Percentiles rank a stretch among this genome's conserved stretches.
Evolutionary conservation across 2,329 filamentous ascomycete genomes (phyloP).

Genomic region (Lecanoromycetidae sp.): DNA sequence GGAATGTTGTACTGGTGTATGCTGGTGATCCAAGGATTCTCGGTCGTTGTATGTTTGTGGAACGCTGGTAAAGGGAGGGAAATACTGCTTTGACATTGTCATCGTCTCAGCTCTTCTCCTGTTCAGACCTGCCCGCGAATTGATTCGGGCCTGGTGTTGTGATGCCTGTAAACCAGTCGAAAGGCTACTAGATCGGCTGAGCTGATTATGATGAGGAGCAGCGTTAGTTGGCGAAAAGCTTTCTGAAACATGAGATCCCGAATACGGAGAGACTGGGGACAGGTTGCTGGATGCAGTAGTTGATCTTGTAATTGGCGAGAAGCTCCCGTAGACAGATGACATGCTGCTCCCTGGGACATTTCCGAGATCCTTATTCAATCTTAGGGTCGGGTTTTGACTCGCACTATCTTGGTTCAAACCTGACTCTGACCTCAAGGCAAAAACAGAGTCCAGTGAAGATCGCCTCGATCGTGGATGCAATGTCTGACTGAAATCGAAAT

Average conservation of each 20-base stretch:
- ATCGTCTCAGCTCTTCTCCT: too few relatives aligned
- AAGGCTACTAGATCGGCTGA: background rate
- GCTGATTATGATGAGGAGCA: background rate
- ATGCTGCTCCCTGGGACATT: conserved; percentile 26
- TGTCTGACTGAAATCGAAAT: conserved; percentile 49
- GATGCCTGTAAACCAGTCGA: background rate
- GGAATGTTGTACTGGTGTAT: background rate
- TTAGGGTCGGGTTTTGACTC: background rate
- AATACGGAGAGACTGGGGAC: conserved; percentile 19
- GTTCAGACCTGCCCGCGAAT: too few relatives aligned
- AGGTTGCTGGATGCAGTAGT: conserved; percentile 22
- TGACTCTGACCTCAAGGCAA: background rate
- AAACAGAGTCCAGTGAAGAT: background rate
- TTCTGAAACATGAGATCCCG: background rate
- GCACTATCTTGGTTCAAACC: background rate
- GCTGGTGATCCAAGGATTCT: too few relatives aligned
- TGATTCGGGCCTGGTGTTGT: background rate
- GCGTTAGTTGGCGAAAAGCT: background rate
- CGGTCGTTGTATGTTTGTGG: background rate
- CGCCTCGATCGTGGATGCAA: conserved; percentile 41
- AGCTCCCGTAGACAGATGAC: conserved; percentile 26
- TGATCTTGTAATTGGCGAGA: conserved; percentile 23
- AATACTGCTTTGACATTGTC: background rate
- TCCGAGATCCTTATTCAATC: background rate
- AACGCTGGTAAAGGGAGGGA: background rate